Evolutionary conservation across 192 early-diverging fungal genomes (phyloP), one percentile per base, ranked within the genome.

Genomic region (Dissophora ornata): DNA sequence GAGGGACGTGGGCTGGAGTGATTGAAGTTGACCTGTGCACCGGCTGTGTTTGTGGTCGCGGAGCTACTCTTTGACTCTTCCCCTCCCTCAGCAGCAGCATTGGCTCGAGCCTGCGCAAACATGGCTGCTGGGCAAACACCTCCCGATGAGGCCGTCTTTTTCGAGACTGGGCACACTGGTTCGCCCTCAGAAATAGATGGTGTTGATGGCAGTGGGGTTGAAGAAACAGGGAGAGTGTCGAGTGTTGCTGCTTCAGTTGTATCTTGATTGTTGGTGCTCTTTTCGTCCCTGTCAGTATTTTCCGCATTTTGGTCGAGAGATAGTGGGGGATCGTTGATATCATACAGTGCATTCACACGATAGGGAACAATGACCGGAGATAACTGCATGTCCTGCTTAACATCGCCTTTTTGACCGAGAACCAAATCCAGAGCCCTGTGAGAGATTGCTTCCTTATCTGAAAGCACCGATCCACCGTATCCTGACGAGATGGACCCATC

Each of bases 51-150:
- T 1, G 32, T 54, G 30, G 30, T 2, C 18, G 28, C 3, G 15
- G 30, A 11, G 9, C 16, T 32, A 2, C 30, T 28, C 3, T 54
- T 34, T 3, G 49, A 28, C 25, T 51, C 7, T 51, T 4, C 8
- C 28, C 44, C 64, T 15, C 19, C 26, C 22, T 50, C 8, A 15
- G 26, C 57, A 6, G 36, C 38, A 30, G 45, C 22, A 2, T 50
- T 30, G 4, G 70, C 62, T 59, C 71, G 50, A n/a, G 65, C 59
- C 40, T 67, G 63, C 8, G 73, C 73, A 62, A 77, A 77, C 65
- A 62, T 62, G 36, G 73, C 73, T 2, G 73, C 73, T 22, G 73
- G 73, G 13, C 73, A 77, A 1, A 77, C 63, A n/a, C 46, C 58
- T 21, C 73, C 73, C 12, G 73, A 77, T 2, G 73, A 52, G 4